Percentiles rank a stretch among this genome's conserved stretches.
Conservation (phyloP, 768 basidiomycete genomes). For the Kwoniella heveanensis region DNA sequence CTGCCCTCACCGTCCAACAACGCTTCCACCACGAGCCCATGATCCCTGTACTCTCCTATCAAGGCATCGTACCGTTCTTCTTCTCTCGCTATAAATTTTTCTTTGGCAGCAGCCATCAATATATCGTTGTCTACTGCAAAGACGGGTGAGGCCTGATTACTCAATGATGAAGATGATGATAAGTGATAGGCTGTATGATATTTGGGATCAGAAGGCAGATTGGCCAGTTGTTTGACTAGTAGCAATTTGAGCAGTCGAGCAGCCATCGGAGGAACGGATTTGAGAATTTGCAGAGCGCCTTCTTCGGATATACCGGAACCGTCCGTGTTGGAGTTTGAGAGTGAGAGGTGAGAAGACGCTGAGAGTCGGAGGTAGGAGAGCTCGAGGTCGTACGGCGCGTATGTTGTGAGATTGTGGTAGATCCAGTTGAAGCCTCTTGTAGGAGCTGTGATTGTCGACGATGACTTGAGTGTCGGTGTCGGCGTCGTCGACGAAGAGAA, state of each 20-base stretch:
- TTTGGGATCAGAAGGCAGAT: constrained; percentile 57
- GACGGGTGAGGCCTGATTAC: constrained; percentile 67
- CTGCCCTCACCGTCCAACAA: constrained; percentile 58
- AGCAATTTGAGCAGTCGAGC: constrained; percentile 78
- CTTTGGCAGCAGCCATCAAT: constrained; percentile 63
- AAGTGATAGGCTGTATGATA: constrained; percentile 54
- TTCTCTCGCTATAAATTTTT: constrained; percentile 84
- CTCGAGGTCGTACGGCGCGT: constrained; percentile 77
- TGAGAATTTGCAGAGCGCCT: constrained; percentile 78
- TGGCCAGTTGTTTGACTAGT: constrained; percentile 68
- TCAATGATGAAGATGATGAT: constrained; percentile 59
- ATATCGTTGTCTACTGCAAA: constrained; percentile 61
- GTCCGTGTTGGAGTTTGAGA: constrained; percentile 45
- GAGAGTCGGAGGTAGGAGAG: constrained; percentile 57
- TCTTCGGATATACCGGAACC: constrained; percentile 62
- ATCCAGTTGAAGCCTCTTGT: constrained; percentile 54
- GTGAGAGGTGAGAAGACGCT: constrained; percentile 40
- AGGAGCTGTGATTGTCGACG: constrained; percentile 56
- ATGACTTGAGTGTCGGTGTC: too few species aligned
- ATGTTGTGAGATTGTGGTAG: constrained; percentile 86
- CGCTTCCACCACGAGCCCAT: constrained; percentile 70
- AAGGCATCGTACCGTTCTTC: constrained; percentile 80
- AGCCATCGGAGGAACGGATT: constrained; percentile 83
- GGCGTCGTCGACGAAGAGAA: too few species aligned
- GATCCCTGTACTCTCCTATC: constrained; percentile 88